Evolutionary conservation across 768 basidiomycete species (phyloP).

Genomic region (Clavulina sp.): DNA sequence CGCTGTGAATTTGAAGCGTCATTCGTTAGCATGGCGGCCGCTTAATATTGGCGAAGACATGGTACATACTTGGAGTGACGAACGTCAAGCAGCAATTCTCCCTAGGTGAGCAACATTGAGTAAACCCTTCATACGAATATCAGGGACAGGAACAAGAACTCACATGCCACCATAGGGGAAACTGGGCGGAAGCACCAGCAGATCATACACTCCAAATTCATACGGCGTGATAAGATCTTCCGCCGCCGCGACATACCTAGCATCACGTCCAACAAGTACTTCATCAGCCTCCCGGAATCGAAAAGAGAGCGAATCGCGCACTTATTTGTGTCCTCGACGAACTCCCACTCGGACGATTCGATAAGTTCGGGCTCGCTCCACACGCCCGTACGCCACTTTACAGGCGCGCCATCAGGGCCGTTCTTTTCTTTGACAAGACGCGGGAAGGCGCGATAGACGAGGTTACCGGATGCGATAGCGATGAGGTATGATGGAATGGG

Average conservation of each 20-base stretch:
- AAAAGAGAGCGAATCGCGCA: conserved; percentile 15
- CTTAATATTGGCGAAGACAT: no score
- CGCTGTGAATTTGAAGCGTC: conserved; percentile 24
- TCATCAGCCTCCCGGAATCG: neutral
- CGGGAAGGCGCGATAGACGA: conserved; percentile 46
- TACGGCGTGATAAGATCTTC: conserved; percentile 64
- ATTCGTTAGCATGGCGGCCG: neutral
- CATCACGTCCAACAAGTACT: neutral
- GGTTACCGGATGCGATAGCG: conserved; percentile 74
- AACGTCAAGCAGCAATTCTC: conserved; percentile 83
- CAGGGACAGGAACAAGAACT: conserved; percentile 11
- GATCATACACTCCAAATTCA: conserved; percentile 71
- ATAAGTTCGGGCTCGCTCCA: conserved; percentile 83
- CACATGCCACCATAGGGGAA: conserved; percentile 89
- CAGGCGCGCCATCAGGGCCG: conserved; percentile 23
- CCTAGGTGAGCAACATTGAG: conserved; percentile 22
- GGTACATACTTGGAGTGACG: conserved; percentile 56
- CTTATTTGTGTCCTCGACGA: conserved; percentile 69
- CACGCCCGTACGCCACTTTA: conserved; percentile 62
- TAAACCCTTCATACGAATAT: neutral
- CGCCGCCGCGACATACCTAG: conserved; percentile 56
- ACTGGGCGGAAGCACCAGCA: conserved; percentile 72
- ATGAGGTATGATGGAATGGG: conserved; percentile 81
- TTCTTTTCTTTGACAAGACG: no score
- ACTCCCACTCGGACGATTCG: conserved; percentile 68